Evolutionary conservation across 2,329 filamentous ascomycete genomes (phyloP).

Genomic region (Rutstroemia sp.): DNA sequence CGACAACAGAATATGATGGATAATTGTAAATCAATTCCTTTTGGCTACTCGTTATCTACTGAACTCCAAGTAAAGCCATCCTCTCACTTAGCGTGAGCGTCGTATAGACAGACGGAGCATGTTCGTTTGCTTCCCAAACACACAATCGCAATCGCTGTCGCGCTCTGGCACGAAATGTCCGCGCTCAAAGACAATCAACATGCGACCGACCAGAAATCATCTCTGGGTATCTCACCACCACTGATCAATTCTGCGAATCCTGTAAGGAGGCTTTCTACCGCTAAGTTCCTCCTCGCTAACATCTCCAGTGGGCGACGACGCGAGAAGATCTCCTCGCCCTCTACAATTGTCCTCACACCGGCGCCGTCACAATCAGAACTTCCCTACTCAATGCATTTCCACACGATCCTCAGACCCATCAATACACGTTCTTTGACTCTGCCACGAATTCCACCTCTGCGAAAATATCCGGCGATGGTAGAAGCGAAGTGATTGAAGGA

Average conservation of each 20-base stretch:
- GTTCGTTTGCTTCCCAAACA: no score
- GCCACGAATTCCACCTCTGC: constrained; percentile 27
- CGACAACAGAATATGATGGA: no score
- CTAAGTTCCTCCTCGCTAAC: neutral
- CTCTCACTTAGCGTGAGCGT: neutral
- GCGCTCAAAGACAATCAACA: no score
- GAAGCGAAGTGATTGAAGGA: constrained; percentile 12
- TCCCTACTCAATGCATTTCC: constrained; percentile 57
- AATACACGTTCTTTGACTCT: constrained; percentile 58
- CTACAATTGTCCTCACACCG: constrained; percentile 54
- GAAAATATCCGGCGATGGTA: constrained; percentile 11
- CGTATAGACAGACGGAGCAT: neutral
- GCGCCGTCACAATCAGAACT: constrained; percentile 69
- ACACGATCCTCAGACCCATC: constrained; percentile 60
- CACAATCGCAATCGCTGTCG: no score
- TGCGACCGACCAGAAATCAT: neutral
- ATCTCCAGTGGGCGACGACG: constrained; percentile 55
- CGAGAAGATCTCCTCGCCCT: constrained; percentile 53
- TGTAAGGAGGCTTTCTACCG: neutral
- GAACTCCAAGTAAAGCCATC: neutral
- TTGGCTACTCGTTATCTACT: no score
- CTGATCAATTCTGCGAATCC: constrained; percentile 70
- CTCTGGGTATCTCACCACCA: constrained; percentile 33
- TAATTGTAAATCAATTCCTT: no score
- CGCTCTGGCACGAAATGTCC: neutral